phyloP scores from a whole-genome alignment of 148 eudicot species.

The Amaranthus palmeri region DNA sequence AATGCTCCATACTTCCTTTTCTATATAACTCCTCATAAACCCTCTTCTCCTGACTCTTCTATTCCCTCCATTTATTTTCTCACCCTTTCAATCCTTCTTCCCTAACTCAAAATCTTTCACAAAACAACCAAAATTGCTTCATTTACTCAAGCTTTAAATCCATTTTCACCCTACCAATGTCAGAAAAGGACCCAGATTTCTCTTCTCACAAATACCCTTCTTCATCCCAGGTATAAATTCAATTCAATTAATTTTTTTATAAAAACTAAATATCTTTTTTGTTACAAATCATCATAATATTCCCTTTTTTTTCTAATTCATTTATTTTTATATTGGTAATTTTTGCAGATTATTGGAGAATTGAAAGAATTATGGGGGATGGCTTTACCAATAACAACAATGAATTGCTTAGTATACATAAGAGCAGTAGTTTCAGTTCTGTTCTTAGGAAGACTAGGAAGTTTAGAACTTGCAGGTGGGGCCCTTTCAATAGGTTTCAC shows the following conservation, averaged over 20 bases:
- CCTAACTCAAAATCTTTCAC: too few relatives aligned
- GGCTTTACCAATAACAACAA: conserved; percentile 83
- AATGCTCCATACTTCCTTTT: not conserved
- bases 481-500: conserved; percentile 91
- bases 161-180: conserved; percentile 26
- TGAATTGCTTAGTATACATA: conserved; percentile 70
- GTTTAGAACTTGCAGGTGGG: conserved; percentile 86
- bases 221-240: conserved; percentile 49
- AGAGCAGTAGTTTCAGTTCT: conserved; percentile 73
- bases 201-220: conserved; percentile 59
- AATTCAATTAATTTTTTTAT: not conserved
- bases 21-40: not conserved
- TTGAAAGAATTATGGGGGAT: conserved; percentile 73
- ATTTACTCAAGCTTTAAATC: not conserved
- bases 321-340: not conserved
- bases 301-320: not conserved
- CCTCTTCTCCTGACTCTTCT: too few relatives aligned
- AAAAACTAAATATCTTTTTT: conserved; percentile 6
- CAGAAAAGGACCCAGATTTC: conserved; percentile 50
- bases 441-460: conserved; percentile 79
- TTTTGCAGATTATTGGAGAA: conserved; percentile 60
- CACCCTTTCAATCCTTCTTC: not conserved
- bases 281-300: not conserved
- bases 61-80: conserved; percentile 13
- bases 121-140: too few relatives aligned